phyloP scores from a whole-genome alignment of 2,329 filamentous ascomycete species.

The Sclerotinia glacialis region DNA sequence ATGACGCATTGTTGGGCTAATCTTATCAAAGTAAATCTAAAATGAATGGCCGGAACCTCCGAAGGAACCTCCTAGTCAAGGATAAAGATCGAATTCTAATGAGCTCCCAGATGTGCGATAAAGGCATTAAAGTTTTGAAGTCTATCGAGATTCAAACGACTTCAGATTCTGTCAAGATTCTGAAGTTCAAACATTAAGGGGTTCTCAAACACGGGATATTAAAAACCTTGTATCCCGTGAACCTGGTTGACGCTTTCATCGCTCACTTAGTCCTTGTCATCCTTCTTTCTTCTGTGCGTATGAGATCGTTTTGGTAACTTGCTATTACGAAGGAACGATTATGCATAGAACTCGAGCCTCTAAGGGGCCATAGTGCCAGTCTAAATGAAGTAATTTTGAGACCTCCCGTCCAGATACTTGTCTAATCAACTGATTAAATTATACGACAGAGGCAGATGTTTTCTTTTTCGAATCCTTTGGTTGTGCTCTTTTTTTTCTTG shows the following conservation, averaged over 20 bases:
- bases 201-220: conserved; percentile 3
- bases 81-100: background rate
- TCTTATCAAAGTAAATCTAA: background rate
- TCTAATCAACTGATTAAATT: no score
- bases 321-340: background rate
- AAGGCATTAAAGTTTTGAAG: background rate
- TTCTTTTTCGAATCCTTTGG: background rate
- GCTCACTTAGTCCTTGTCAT: background rate
- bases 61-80: background rate
- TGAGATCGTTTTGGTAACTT: background rate
- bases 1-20: background rate
- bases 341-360: conserved; percentile 17
- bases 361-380: background rate
- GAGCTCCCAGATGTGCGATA: background rate
- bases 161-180: background rate
- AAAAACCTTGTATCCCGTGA: conserved; percentile 9
- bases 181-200: background rate
- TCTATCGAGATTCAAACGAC: background rate
- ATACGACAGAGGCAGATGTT: background rate
- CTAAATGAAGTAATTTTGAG: background rate
- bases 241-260: conserved; percentile 9
- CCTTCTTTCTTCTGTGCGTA: conserved; percentile 11
- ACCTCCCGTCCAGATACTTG: background rate
- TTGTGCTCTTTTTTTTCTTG: background rate
- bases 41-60: background rate